Base-by-base conservation (phyloP, 2,329 filamentous ascomycete species). In the Penicillium occitanis region DNA sequence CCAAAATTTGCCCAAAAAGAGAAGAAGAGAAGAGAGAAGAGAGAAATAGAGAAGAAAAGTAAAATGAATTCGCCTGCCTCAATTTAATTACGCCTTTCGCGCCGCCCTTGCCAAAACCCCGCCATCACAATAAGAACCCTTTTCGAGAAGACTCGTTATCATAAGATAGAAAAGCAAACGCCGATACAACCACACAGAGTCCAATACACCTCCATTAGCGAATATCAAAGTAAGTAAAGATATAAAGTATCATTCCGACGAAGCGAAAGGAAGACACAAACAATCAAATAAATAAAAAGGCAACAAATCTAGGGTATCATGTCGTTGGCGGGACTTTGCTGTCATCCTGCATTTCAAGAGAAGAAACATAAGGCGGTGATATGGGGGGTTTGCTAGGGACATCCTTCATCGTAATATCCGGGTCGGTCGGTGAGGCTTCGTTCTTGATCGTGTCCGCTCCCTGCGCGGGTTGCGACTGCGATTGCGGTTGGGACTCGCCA, bases 361-460 rank as follows among this genome's bases (percentile, higher is more conserved):
- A 53, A 59, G 61, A 53, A 50, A 73, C 64, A 58, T 73, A 68
- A 65, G 67, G 73, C 64, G 75, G 69, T 33, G 71, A 65, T 25
- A 71, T 69, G 22, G 72, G 72, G 44, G 73, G 68, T 48, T 74
- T 71, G 42, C 48, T 65, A 11, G 73, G 61, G 11, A 71, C 71
- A 63, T 77, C 75, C 60, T 76, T 76, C 74, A 77, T 74, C 22
- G 68, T n/a, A 19, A 74, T 70, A 69, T 77, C 74, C 17, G 68
- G 33, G 25, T 61, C 68, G 33, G 73, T 67, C 22, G 62, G 69
- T n/a, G 70, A 62, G 25, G 67, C 25, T 40, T 72, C 71, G 14
- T 65, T 61, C 60, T 74, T 73, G 48, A 67, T 59, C 11, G 35
- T 44, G 30, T 72, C 69, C 7, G 65, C 57, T 19, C 68, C 69